Conservation (phyloP, 2,329 filamentous ascomycete genomes). For the Penicillium oxalicum region DNA sequence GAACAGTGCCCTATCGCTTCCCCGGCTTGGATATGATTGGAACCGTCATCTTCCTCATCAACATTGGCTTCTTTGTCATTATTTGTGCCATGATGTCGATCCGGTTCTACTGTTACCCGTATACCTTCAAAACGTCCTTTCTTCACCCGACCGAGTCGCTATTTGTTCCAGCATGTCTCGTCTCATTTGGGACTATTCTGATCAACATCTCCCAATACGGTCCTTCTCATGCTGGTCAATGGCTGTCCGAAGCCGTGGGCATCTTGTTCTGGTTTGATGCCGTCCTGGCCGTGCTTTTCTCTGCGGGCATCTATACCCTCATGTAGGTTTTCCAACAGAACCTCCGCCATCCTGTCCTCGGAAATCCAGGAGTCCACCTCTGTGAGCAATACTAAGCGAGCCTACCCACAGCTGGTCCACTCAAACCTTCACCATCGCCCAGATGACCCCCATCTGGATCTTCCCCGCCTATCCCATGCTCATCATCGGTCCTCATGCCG, state of each 20-base stretch:
- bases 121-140: slow-evolving; percentile 65
- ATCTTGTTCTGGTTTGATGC: slow-evolving; percentile 71
- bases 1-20: slow-evolving; percentile 47
- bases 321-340: slow-evolving; percentile 46
- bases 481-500: slow-evolving; percentile 67
- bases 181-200: slow-evolving; percentile 68
- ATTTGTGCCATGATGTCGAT: slow-evolving; percentile 61
- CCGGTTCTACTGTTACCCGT: slow-evolving; percentile 64
- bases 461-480: slow-evolving; percentile 79
- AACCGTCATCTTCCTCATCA: slow-evolving; percentile 56
- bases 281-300: slow-evolving; percentile 60
- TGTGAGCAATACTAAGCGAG: slow-evolving; percentile 9
- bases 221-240: slow-evolving; percentile 54
- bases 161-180: slow-evolving; percentile 64
- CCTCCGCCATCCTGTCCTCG: not conserved
- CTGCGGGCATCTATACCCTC: slow-evolving; percentile 66
- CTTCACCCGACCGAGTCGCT: slow-evolving; percentile 71
- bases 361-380: not conserved
- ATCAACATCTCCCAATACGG: slow-evolving; percentile 77
- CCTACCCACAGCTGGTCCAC: slow-evolving; percentile 51
- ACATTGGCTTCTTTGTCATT: slow-evolving; percentile 56
- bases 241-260: slow-evolving; percentile 56
- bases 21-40: slow-evolving; percentile 56
- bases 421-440: slow-evolving; percentile 64
- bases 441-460: slow-evolving; percentile 85